Conservation (phyloP, 2,329 filamentous ascomycete genomes). For the Cladosporium sp. region DNA sequence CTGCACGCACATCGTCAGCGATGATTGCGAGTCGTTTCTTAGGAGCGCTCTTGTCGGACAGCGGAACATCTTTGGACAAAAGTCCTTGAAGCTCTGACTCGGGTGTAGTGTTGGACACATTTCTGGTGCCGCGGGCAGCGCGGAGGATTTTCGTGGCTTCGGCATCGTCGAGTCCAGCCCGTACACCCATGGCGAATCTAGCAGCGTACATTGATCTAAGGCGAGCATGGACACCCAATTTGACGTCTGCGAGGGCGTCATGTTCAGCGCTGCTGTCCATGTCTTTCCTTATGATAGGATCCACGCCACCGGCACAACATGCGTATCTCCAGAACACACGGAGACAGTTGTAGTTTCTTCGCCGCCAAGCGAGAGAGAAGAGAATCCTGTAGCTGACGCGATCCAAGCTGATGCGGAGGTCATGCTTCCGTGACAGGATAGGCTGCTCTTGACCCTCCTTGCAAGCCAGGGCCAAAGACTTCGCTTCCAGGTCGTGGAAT, state of each 20-base stretch:
- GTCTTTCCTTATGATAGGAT: slow-evolving; percentile 9
- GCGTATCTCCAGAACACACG: slow-evolving; percentile 33
- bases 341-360: slow-evolving; percentile 25
- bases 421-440: background rate
- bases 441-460: slow-evolving; percentile 5
- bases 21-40: background rate
- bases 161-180: background rate
- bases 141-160: background rate
- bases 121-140: background rate
- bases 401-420: background rate
- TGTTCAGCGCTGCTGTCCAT: slow-evolving; percentile 15
- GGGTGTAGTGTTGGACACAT: background rate
- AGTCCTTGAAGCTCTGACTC: too few species aligned
- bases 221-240: background rate
- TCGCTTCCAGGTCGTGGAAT: slow-evolving; percentile 8
- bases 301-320: slow-evolving; percentile 23
- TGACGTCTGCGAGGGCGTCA: background rate
- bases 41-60: background rate
- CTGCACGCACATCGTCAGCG: slow-evolving; percentile 2
- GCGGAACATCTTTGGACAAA: background rate
- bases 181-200: slow-evolving; percentile 23
- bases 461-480: background rate
- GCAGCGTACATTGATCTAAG: slow-evolving; percentile 20
- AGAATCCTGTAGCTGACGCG: background rate
- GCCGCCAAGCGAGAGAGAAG: slow-evolving; percentile 20